These are phyloP conservation scores for Litsea cubeba DNA, from an alignment of 164 flowering plant genomes.

Conservation along the genomic window DNA sequence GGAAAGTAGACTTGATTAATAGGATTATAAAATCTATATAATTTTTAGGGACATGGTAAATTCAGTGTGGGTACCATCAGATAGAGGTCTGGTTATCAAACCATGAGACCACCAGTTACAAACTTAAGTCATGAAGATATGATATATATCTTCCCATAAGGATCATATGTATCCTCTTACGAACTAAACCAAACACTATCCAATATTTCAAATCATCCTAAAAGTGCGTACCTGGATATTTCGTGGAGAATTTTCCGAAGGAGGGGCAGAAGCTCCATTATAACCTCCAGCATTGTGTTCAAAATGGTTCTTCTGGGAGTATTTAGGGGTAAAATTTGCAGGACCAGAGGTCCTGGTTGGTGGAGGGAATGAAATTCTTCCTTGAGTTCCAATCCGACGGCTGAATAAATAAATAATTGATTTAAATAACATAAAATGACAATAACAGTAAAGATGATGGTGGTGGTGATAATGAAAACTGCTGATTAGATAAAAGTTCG, in stretches of 20 bases:
- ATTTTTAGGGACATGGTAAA: neutral
- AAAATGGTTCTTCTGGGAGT: constrained; percentile 13
- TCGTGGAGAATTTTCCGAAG: constrained; percentile 6
- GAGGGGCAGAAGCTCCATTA: constrained; percentile 15
- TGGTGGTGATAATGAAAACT: neutral
- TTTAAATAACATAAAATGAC: neutral
- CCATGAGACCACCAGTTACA: neutral
- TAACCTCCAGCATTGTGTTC: constrained; percentile 13
- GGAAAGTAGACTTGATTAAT: neutral
- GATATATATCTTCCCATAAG: neutral
- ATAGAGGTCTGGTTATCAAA: neutral
- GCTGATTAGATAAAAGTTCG: too few relatives aligned
- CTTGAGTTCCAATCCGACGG: constrained; percentile 19
- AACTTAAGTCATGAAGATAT: neutral
- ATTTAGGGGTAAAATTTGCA: constrained; percentile 5
- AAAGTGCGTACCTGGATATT: constrained; percentile 15
- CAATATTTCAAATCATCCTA: neutral
- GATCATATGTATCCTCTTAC: neutral
- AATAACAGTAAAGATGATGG: neutral
- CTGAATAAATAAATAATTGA: constrained; percentile 15
- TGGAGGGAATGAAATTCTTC: constrained; percentile 32
- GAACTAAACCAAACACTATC: neutral
- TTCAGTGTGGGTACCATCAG: neutral
- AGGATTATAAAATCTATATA: neutral
- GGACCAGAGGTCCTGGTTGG: constrained; percentile 3